phyloP scores from a whole-genome alignment of 2,329 filamentous ascomycete species.

The Hypomyces rosellus region DNA sequence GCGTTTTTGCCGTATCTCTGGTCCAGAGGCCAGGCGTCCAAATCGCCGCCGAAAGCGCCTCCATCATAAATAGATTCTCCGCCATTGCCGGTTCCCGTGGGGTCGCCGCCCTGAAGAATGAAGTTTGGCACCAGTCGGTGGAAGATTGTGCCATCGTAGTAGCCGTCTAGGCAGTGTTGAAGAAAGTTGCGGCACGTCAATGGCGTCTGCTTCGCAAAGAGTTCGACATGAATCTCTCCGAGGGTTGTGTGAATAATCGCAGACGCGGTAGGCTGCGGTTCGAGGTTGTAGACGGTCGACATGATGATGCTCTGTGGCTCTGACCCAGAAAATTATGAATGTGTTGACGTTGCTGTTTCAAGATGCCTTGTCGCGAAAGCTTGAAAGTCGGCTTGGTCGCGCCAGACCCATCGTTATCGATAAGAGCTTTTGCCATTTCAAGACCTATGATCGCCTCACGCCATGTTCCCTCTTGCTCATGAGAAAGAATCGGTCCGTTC shows the following conservation, averaged over 20 bases:
- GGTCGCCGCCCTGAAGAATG: slow-evolving; percentile 90
- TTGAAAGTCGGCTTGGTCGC: not conserved
- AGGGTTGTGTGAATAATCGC: slow-evolving; percentile 84
- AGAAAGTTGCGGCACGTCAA: slow-evolving; percentile 92
- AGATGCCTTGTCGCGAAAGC: not conserved
- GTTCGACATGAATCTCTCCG: slow-evolving; percentile 83
- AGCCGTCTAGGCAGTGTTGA: slow-evolving; percentile 88
- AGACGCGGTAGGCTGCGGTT: slow-evolving; percentile 89
- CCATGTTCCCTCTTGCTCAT: no score
- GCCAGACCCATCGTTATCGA: not conserved
- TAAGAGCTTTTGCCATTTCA: not conserved
- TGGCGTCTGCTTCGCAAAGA: slow-evolving; percentile 92
- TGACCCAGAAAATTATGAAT: not conserved
- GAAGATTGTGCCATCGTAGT: slow-evolving; percentile 91
- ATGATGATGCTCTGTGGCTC: slow-evolving; percentile 38
- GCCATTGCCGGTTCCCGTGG: slow-evolving; percentile 84
- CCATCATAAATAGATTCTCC: slow-evolving; percentile 90
- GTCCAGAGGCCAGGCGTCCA: slow-evolving; percentile 68
- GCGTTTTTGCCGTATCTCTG: slow-evolving; percentile 56
- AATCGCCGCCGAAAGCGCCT: slow-evolving; percentile 64
- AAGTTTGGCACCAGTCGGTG: slow-evolving; percentile 90
- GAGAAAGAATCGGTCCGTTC: no score
- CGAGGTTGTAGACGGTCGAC: slow-evolving; percentile 89
- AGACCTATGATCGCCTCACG: not conserved
- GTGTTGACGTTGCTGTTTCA: not conserved